Conservation (phyloP, 2,329 filamentous ascomycete species). For the Chaetomium olivaceum region DNA sequence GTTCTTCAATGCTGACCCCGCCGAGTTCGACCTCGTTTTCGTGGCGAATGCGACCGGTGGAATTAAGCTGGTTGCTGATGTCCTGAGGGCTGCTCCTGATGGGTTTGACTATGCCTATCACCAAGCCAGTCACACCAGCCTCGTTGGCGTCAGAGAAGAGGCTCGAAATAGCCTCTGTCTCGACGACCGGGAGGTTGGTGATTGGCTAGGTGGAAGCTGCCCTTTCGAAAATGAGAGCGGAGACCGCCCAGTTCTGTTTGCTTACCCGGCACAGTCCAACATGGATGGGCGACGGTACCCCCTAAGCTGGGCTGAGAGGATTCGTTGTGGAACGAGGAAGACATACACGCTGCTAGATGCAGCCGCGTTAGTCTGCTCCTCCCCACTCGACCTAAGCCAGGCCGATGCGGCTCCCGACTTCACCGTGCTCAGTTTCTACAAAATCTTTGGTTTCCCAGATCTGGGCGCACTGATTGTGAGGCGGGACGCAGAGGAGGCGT, state of each 20-base stretch:
- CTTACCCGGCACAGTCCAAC: constrained; percentile 90
- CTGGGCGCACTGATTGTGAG: constrained; percentile 82
- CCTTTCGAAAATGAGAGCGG: constrained; percentile 35
- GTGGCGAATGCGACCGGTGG: constrained; percentile 90
- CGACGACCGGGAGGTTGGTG: constrained; percentile 60
- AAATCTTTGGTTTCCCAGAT: constrained; percentile 97
- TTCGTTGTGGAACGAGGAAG: constrained; percentile 30
- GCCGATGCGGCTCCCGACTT: constrained; percentile 72
- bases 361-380: constrained; percentile 76
- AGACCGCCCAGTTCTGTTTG: constrained; percentile 56
- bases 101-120: constrained; percentile 87
- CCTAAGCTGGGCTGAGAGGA: constrained; percentile 39
- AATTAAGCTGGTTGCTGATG: constrained; percentile 82
- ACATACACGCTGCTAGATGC: constrained; percentile 79
- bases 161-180: constrained; percentile 68
- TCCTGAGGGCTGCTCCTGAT: constrained; percentile 64
- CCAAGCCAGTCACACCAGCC: constrained; percentile 78
- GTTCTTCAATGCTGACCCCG: constrained; percentile 80
- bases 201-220: constrained; percentile 58
- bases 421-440: constrained; percentile 84
- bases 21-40: constrained; percentile 84
- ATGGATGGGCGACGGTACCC: constrained; percentile 81
- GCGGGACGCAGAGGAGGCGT: constrained; percentile 64
- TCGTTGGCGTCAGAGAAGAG: constrained; percentile 77
- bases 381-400: constrained; percentile 69